Conservation (phyloP, 306 rosid genomes). For the Alnus rubra region DNA sequence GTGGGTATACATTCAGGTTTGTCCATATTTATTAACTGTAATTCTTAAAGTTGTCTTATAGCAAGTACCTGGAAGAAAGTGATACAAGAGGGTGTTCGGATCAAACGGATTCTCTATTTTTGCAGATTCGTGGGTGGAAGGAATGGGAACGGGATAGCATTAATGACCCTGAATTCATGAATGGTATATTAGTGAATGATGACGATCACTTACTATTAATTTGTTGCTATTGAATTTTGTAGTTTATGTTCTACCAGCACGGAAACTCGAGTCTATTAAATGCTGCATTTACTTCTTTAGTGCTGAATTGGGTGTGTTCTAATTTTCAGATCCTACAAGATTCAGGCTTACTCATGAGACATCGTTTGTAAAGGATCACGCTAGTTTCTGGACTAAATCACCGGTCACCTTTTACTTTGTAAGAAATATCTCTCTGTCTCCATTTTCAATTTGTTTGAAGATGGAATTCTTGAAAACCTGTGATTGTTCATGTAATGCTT, state of each 20-base stretch:
- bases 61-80: no score
- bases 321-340: conserved; percentile 68
- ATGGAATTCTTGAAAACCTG: neutral
- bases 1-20: conserved; percentile 35
- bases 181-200: conserved; percentile 45
- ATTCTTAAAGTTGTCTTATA: neutral
- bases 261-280: neutral
- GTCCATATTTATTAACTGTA: neutral
- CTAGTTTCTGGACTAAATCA: conserved; percentile 72
- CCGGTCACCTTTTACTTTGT: conserved; percentile 75
- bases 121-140: conserved; percentile 82
- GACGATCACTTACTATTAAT: neutral
- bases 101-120: neutral
- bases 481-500: conserved; percentile 4
- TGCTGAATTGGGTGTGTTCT: conserved; percentile 24
- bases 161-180: conserved; percentile 57
- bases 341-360: conserved; percentile 95
- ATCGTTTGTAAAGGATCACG: conserved; percentile 81
- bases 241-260: neutral
- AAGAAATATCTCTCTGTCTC: conserved; percentile 34
- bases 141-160: conserved; percentile 62
- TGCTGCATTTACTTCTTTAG: conserved; percentile 2
- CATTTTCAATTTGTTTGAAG: conserved; percentile 1
- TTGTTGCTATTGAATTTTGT: neutral
- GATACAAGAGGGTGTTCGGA: no score